Evolutionary conservation across 1,284 basidiomycete genomes (phyloP), one percentile per base, ranked within the genome.

Genomic region (Mycosarcoma mackinlayi): DNA sequence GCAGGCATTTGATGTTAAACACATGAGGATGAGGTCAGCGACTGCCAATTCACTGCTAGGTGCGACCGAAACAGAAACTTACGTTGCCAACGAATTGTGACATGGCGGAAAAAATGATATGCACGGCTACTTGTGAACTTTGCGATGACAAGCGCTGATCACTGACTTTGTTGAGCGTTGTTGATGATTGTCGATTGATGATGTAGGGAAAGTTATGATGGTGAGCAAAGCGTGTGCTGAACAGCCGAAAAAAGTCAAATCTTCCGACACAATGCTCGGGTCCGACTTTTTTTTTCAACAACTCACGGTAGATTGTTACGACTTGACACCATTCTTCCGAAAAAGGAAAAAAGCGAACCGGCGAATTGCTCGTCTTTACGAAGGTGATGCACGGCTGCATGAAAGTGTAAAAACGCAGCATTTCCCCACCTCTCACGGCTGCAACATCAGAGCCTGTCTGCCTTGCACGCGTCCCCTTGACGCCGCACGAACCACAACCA

Each of bases 61-160:
- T 31, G 30, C 30, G 30, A 31, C 8, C 4, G 24, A 10, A 21
- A n/a, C n/a, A n/a, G 18, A 40, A 1, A 70, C 67, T 63, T 60
- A 72, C 69, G 53, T 63, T 72, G 23, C 69, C 69, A 4, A 72
- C 44, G 42, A 67, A 67, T 55, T 72, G 69, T 18, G 69, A 72
- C 69, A 72, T 72, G n/a, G 11, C 58, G 31, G 18, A 30, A 18
- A 8, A 19, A 8, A 6, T 39, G 8, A 8, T 9, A 10, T 24
- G 5, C n/a, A n/a, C 23, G 33, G 23, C 34, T 25, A 23, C 25
- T 16, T 5, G 19, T 14, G 18, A 14, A 16, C 34, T 47, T 47
- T 4, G n/a, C 1, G n/a, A 8, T 35, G 10, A 7, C 13, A 35
- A 18, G n/a, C 34, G 34, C 34, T 35, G 11, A 16, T 18, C 8